A percentile compares a stretch with the other conserved stretches of the same genome.
These are phyloP conservation scores for Apiospora phragmitis DNA, from an alignment of 2,329 filamentous ascomycete genomes.

Conservation along the genomic window DNA sequence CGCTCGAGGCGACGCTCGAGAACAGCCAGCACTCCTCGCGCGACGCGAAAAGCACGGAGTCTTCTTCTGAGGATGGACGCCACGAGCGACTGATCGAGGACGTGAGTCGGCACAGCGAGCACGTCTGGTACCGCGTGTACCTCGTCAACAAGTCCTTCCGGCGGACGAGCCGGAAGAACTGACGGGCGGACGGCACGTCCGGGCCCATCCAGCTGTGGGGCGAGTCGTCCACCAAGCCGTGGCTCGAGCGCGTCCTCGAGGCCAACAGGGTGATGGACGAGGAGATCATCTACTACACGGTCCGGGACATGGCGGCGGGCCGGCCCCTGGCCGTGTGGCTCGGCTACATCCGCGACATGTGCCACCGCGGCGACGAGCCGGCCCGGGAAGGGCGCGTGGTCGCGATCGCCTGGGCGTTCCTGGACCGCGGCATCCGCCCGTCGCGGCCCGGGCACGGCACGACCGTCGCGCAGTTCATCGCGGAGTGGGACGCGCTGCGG, in stretches of 20 bases:
- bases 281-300: constrained; percentile 28
- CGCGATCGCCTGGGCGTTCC: constrained; percentile 28
- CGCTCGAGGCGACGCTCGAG: constrained; percentile 27
- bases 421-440: constrained; percentile 27
- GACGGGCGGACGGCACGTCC: constrained; percentile 14
- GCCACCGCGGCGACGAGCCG: constrained; percentile 14
- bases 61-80: not conserved
- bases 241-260: constrained; percentile 22
- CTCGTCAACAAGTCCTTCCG: constrained; percentile 27
- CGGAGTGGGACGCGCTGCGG: constrained; percentile 19
- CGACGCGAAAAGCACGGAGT: not conserved
- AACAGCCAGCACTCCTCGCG: constrained; percentile 17
- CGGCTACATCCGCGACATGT: constrained; percentile 18
- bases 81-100: constrained; percentile 23
- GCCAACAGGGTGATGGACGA: constrained; percentile 18
- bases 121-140: constrained; percentile 23
- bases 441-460: constrained; percentile 16
- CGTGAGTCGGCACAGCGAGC: constrained; percentile 22
- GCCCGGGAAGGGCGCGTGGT: constrained; percentile 25
- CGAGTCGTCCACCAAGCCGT: constrained; percentile 23
- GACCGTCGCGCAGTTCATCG: constrained; percentile 22
- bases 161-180: constrained; percentile 16
- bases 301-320: constrained; percentile 17
- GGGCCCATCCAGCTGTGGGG: constrained; percentile 19
- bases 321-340: constrained; percentile 27